Percentiles rank a stretch among this genome's conserved stretches.
These are phyloP conservation scores for Pythium phragmiticola DNA, from an alignment of 352 stramenopile genomes.

Conservation along the genomic window DNA sequence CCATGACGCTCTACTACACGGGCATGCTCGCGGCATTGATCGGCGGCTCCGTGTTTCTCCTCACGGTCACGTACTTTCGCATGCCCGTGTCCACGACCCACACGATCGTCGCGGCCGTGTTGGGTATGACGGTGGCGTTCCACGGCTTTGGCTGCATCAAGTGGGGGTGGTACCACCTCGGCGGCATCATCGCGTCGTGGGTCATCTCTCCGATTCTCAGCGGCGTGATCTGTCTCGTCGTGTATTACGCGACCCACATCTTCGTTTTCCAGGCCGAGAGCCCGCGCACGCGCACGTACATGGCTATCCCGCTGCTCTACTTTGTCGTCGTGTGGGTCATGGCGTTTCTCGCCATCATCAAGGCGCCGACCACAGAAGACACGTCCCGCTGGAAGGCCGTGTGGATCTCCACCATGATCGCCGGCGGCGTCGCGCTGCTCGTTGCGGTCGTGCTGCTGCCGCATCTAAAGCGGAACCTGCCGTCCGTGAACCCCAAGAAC, in stretches of 20 bases:
- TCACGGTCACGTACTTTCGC: slow-evolving; percentile 47
- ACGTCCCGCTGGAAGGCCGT: slow-evolving; percentile 2
- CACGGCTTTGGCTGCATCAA: slow-evolving; percentile 43
- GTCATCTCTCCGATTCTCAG: slow-evolving; percentile 57
- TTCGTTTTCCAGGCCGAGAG: slow-evolving; percentile 47
- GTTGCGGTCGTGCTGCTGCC: slow-evolving; percentile 32
- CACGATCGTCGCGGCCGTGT: slow-evolving; percentile 58
- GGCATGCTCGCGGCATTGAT: slow-evolving; percentile 68
- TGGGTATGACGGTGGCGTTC: slow-evolving; percentile 62
- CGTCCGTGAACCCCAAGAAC: slow-evolving; percentile 19
- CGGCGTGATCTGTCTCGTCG: slow-evolving; percentile 40
- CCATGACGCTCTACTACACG: slow-evolving; percentile 57
- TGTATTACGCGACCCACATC: slow-evolving; percentile 54
- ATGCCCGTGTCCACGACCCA: slow-evolving; percentile 82
- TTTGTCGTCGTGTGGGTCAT: slow-evolving; percentile 48
- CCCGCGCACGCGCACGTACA: slow-evolving; percentile 32
- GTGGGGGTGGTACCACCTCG: slow-evolving; percentile 40
- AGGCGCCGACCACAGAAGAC: slow-evolving; percentile 18
- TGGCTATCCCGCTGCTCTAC: slow-evolving; percentile 50
- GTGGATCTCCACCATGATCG: neutral
- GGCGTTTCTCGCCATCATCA: slow-evolving; percentile 49
- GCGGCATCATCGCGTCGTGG: slow-evolving; percentile 71
- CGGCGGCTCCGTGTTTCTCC: slow-evolving; percentile 45
- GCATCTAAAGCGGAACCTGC: slow-evolving; percentile 22
- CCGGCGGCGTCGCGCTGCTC: slow-evolving; percentile 5